Base-by-base conservation (phyloP, 108 stramenopile species). In the Conticribra weissflogii region DNA sequence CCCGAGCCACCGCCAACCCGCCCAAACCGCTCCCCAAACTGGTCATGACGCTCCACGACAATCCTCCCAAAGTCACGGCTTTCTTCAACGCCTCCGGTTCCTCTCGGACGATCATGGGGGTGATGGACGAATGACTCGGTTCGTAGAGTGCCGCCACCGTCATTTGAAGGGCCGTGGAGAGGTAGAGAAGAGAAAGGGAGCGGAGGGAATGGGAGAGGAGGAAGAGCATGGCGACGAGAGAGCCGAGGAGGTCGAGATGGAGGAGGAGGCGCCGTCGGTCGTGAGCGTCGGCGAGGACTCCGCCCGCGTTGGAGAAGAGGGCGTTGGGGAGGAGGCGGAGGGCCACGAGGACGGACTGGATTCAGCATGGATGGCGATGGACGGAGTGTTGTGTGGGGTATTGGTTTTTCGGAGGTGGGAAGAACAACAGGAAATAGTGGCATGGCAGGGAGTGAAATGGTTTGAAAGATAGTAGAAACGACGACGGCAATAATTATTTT, bases 201-300 rank as follows among this genome's bases (percentile, higher is more conserved):
- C 76, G 28, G 0, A 52, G 55, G 17, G 77, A 41, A 52, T 78
- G 68, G 1, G 87, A 85, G 58, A 76, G 22, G 7, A 92, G 47
- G 61, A 83, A 88, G 2, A 92, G 32, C 32, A 46, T 32, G 8
- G 77, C 78, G 29, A 72, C 34, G 3, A 76, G 9, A 27, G 85
- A 72, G 7, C 87, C 83, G 12, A 71, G 3, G n/a, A 88, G 17
- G 78, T 89, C 87, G 29, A 92, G 59, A 9, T 46, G 19, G 27
- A 89, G 74, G 80, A 89, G 76, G 4, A 78, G 54, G 18, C 74
- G 65, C 9, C 91, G 74, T 60, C 88, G 78, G 74, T 92, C 91
- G 29, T 46, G 59, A 18, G 63, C 53, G 81, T 92, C 91, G 1
- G 91, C 86, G 12, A 92, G 55, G 17, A 71, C 77, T 27, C 91